Percentiles rank a stretch among this genome's conserved stretches.
These are phyloP conservation scores for Thermothelomyces thermophilus DNA, from an alignment of 2,329 filamentous ascomycete genomes.

Conservation along the genomic window DNA sequence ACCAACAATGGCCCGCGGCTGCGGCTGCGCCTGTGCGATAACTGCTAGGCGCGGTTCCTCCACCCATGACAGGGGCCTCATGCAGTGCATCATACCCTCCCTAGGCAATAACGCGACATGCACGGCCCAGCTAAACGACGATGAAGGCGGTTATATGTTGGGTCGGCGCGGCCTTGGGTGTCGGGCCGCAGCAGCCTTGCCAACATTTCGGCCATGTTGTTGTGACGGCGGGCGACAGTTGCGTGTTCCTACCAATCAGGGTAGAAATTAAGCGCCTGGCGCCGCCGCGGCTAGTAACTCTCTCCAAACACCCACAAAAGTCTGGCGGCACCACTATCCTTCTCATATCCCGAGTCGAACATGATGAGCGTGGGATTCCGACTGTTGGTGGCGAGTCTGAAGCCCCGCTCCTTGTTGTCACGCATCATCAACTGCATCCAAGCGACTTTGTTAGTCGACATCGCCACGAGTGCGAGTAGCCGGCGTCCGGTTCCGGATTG, in stretches of 20 bases:
- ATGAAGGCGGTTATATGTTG: neutral
- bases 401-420: neutral
- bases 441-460: too few species aligned
- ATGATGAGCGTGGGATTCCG: neutral
- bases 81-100: neutral
- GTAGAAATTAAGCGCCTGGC: slow-evolving; percentile 13
- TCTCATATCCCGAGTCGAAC: neutral
- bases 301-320: neutral
- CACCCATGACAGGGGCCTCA: neutral
- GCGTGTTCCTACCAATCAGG: slow-evolving; percentile 15
- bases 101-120: neutral
- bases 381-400: neutral
- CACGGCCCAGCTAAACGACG: neutral
- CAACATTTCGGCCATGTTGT: slow-evolving; percentile 6
- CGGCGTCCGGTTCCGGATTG: too few species aligned
- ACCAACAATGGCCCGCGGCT: neutral
- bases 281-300: slow-evolving; percentile 3
- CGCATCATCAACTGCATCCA: neutral
- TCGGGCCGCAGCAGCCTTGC: slow-evolving; percentile 4
- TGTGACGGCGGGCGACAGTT: slow-evolving; percentile 12
- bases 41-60: neutral
- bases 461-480: too few species aligned
- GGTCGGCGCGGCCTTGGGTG: neutral
- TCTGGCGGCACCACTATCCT: neutral
- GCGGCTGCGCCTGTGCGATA: neutral